Evolutionary conservation across 371 early-diverging fungal species (phyloP), one percentile per base, ranked within the genome.

Genomic region (Rhizopus arrhizus): DNA sequence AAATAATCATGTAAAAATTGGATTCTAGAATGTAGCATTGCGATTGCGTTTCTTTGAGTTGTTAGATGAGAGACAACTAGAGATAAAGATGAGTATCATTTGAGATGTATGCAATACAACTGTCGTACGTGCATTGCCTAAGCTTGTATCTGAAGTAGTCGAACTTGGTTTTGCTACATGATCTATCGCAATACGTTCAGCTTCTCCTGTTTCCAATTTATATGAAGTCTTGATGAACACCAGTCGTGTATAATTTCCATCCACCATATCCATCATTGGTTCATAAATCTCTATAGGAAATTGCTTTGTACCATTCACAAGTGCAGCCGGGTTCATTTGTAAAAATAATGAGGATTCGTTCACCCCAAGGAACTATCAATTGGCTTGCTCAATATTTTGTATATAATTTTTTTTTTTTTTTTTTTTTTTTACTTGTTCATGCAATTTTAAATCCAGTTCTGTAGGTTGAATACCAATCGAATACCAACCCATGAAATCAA

Each of bases 401-500:
- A 7, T 36, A 11, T 10, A 61, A 11, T 33, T 43, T 2, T 22
- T 40, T n/a, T 34, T n/a, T 58, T 13, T 36, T 13, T 46, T 13
- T 42, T 33, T 33, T 5, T 34, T 36, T 31, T 29, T 49, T 75
- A 88, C 90, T 79, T 91, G 92, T 51, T 89, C 83, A 69, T 92
- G 91, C 13, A 91, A 72, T 45, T 83, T 77, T 32, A 92, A 68
- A 43, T 92, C 91, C 6, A 72, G 35, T 48, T 76, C 73, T 4
- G 87, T 78, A 15, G 90, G 91, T 7, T 64, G 63, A 2, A 74
- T 47, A 10, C 92, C 92, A 16, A 89, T 72, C 3, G 89, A 73
- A 57, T 94, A 94, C 95, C 95, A 94, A 2, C 95, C 95, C 63
- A 94, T 79, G 53, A 93, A 83, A 53, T 94, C 95, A 43, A 87